Evolutionary conservation across 257 asterid genomes (phyloP).

Genomic region (Haberlea rhodopensis): DNA sequence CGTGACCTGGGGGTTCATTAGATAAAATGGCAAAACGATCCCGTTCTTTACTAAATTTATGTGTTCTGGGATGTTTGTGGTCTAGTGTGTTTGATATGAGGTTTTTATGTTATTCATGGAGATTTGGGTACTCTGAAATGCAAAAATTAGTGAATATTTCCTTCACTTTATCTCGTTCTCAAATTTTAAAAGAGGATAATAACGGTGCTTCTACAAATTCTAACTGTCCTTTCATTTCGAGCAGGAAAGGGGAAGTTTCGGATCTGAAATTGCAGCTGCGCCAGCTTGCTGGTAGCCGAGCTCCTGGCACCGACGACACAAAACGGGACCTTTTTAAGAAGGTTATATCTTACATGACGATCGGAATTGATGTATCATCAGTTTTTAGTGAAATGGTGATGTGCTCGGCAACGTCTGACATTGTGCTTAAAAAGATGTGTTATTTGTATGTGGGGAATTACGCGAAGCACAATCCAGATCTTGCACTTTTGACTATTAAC

Average conservation of each 20-base stretch:
- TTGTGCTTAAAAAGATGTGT: constrained; percentile 96
- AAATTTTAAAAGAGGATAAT: constrained; percentile 7
- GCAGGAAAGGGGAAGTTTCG: constrained; percentile 94
- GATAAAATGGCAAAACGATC: constrained; percentile 6
- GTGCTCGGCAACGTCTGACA: constrained; percentile 98
- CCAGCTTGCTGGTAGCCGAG: constrained; percentile 89
- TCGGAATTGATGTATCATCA: constrained; percentile 91
- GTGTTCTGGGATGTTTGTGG: constrained; percentile 1
- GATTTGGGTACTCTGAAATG: constrained; percentile 8
- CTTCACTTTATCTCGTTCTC: not conserved
- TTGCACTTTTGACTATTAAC: constrained; percentile 90
- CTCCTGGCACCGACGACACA: constrained; percentile 92
- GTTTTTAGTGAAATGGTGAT: constrained; percentile 98
- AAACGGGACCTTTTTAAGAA: constrained; percentile 93
- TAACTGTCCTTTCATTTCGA: constrained; percentile 28
- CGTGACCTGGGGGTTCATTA: constrained; percentile 1
- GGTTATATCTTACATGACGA: constrained; percentile 95
- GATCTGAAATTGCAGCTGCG: constrained; percentile 96
- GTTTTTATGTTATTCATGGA: not conserved
- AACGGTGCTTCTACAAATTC: constrained; percentile 16
- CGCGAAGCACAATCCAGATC: constrained; percentile 94
- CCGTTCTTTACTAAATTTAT: constrained; percentile 10
- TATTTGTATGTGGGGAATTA: constrained; percentile 93
- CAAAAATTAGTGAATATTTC: not conserved
- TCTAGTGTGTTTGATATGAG: not conserved